Evolutionary conservation across 2,329 filamentous ascomycete species (phyloP), one percentile per base, ranked within the genome.

Genomic region (Daldinia eschscholtzii): DNA sequence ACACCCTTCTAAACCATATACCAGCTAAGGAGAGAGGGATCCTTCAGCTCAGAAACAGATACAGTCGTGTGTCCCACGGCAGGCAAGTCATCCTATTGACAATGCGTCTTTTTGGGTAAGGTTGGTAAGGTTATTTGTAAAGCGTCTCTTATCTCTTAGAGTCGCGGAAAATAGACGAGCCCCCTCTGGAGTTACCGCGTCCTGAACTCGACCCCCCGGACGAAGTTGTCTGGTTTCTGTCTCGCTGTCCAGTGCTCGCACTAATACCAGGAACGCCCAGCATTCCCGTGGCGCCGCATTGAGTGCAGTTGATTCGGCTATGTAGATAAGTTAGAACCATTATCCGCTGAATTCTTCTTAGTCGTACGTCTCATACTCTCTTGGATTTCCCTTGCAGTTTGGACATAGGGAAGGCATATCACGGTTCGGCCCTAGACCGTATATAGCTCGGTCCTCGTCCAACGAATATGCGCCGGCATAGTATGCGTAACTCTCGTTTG

Each of bases 321-420:
- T 53, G 13, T 41, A 7, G 28, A 7, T 12, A 59, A 48, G 6
- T 70, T 42, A 67, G 62, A 37, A 52, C 20, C 18, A 4, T 15
- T 5, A 26, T 18, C 15, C 12, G 1, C 13, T 7, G 6, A 0
- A 2, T 2, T 1, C 12, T 18, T 1, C 20, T 26, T 2, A 12
- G 12, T 1, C 3, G 15, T 7, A 13, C 3, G 5, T 26, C 18
- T n/a, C 61, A 4, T 57, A 70, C 68, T 68, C 65, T 70, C 68
- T 65, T n/a, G 68, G 68, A 28, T 70, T 70, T 18, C 68, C 68
- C 63, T 70, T 70, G 20, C 68, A 70, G 20, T 70, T 59, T 10
- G 68, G 68, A 10, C 68, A 70, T 13, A 70, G 23, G 30, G 68
- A 68, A 30, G 68, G 68, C 68, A 70, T 68, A 23, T 68, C 68